Base-by-base conservation (phyloP, 2,329 filamentous ascomycete species). In the Trichophyton verrucosum region DNA sequence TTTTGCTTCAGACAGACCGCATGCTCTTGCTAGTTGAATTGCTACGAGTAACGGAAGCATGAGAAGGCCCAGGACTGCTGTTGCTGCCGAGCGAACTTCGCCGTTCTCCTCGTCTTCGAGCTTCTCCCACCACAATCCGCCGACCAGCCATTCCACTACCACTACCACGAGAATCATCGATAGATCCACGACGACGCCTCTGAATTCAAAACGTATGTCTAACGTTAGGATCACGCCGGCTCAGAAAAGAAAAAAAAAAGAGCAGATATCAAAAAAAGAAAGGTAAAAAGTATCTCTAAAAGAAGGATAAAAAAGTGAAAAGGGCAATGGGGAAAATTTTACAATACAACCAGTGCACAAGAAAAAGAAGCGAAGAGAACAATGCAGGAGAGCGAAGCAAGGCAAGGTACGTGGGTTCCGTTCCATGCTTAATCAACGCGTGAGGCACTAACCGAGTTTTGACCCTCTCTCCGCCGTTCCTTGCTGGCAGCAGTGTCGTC, bases 401-500 rank as follows among this genome's bases (percentile, higher is more conserved):
- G 69, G 65, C 65, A 55, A n/a, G 51, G 51, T 55, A 51, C 46
- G 22, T 51, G 61, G 67, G 57, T 61, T 62, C 64, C 64, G 62
- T 65, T 30, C 47, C 36, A 30, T 13, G 56, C 67, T 63, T 63
- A 64, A 68, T 68, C 67, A 70, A 63, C 65, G 58, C 66, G 65
- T 67, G 67, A 67, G 59, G 66, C 62, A 76, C 76, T 77, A 71
- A 78, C 76, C 73, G 76, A 76, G 62, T 71, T 75, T 64, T 74
- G 72, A 65, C 69, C 69, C 63, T 68, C 69, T 66, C 68, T 68
- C 65, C 71, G 77, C 67, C 82, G 80, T 66, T 89, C 86, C 67
- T 82, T 75, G 55, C 67, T 64, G 36, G 71, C 64, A 58, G 70
- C 66, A 40, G 77, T 72, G 61, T 85, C 88, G 74, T 97, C 92